These are phyloP conservation scores for Colletotrichum magnum DNA, from an alignment of 2,329 filamentous ascomycete species.

Conservation along the genomic window DNA sequence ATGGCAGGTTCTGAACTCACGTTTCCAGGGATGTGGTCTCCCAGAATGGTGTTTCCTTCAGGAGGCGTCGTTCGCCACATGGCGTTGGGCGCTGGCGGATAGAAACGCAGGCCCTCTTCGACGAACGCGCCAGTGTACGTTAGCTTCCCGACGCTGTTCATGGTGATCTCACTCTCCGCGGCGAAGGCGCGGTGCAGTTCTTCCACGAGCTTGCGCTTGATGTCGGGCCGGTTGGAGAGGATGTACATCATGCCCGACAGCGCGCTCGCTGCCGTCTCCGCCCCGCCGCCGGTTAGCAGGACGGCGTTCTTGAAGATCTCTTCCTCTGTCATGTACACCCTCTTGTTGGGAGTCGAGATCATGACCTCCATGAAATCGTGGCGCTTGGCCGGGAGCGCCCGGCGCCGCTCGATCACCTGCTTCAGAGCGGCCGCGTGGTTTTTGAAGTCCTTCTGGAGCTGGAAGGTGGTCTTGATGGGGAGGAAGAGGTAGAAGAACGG, in stretches of 20 bases:
- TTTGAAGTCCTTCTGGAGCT: constrained; percentile 5
- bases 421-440: constrained; percentile 1
- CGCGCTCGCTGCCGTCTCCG: constrained; percentile 51
- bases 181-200: constrained; percentile 55
- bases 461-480: constrained; percentile 8
- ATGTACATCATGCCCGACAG: constrained; percentile 46
- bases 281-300: constrained; percentile 40
- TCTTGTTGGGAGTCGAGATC: constrained; percentile 2
- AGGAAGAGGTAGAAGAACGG: constrained; percentile 17
- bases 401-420: constrained; percentile 6
- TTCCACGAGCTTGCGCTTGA: constrained; percentile 47
- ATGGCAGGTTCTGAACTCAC: constrained; percentile 38
- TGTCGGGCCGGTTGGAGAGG: constrained; percentile 48
- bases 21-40: constrained; percentile 48
- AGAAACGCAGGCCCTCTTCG: constrained; percentile 58
- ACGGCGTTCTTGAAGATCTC: constrained; percentile 43
- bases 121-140: constrained; percentile 54
- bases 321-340: constrained; percentile 11
- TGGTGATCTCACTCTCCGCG: constrained; percentile 52
- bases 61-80: constrained; percentile 46
- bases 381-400: background rate
- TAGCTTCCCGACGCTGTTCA: constrained; percentile 48
- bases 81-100: constrained; percentile 47
- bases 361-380: constrained; percentile 14
- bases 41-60: constrained; percentile 50